Percentiles rank a stretch among this genome's conserved stretches.
Evolutionary conservation across 2,329 filamentous ascomycete species (phyloP).

Genomic region (Fusarium clavum): DNA sequence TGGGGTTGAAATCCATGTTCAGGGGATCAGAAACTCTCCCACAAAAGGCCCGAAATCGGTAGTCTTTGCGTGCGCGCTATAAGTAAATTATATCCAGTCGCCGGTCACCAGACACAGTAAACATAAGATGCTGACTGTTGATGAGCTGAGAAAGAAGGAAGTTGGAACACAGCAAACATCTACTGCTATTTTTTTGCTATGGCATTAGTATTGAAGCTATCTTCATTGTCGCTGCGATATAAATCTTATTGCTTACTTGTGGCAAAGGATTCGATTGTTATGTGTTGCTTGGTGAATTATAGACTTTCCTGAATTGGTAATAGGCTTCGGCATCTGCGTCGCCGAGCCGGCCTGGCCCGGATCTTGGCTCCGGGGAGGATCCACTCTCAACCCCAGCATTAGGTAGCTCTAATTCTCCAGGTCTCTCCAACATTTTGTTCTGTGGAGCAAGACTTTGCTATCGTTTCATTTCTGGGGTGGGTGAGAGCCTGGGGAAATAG

Average conservation of each 20-base stretch:
- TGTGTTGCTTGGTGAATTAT: not conserved
- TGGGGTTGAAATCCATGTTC: conserved; percentile 7
- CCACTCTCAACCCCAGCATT: conserved; percentile 24
- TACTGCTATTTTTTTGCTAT: not conserved
- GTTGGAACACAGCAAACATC: not conserved
- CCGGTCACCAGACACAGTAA: not conserved
- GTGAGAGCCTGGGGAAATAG: not conserved
- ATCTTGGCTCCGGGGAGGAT: conserved; percentile 18
- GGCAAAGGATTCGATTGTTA: not conserved
- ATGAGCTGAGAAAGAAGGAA: not conserved
- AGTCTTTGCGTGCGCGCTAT: conserved; percentile 24
- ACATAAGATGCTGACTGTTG: not conserved
- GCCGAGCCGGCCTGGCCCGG: conserved; percentile 40
- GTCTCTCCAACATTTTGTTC: conserved; percentile 11
- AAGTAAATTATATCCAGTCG: conserved; percentile 1
- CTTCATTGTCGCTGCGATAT: not conserved
- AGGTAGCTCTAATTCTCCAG: not conserved
- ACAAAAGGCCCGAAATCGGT: conserved; percentile 35
- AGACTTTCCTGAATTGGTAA: conserved; percentile 26
- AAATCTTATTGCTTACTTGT: not conserved
- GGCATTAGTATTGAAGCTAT: not conserved
- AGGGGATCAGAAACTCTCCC: conserved; percentile 2
- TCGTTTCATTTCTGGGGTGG: not conserved
- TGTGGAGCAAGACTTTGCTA: not conserved
- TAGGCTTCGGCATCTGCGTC: conserved; percentile 19